These are phyloP conservation scores for Fusarium pseudograminearum DNA, from an alignment of 2,329 filamentous ascomycete genomes.

Conservation along the genomic window DNA sequence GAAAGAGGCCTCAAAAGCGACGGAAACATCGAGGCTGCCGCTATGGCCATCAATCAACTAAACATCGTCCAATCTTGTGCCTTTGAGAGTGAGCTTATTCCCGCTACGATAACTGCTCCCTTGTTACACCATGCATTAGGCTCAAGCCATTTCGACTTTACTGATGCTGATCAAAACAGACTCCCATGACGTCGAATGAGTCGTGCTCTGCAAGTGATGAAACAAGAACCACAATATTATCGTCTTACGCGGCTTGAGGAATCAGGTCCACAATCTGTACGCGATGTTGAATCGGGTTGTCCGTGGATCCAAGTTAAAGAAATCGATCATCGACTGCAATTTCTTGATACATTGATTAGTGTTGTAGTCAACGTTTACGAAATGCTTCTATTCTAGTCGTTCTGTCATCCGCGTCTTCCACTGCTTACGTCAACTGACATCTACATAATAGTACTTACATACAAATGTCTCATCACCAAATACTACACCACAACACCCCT, in stretches of 20 bases:
- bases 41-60: slow-evolving; percentile 24
- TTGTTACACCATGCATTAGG: slow-evolving; percentile 42
- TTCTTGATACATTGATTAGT: not conserved
- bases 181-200: slow-evolving; percentile 41
- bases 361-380: not conserved
- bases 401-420: not conserved
- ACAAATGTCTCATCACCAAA: not conserved
- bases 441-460: not conserved
- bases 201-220: slow-evolving; percentile 20
- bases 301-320: not conserved
- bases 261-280: slow-evolving; percentile 24
- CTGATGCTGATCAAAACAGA: slow-evolving; percentile 39
- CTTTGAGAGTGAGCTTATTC: slow-evolving; percentile 38
- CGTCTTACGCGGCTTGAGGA: slow-evolving; percentile 25
- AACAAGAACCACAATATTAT: slow-evolving; percentile 43
- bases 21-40: slow-evolving; percentile 25
- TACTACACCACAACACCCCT: slow-evolving; percentile 12
- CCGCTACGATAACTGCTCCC: slow-evolving; percentile 29
- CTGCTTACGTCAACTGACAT: slow-evolving; percentile 7
- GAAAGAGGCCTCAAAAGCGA: slow-evolving; percentile 30
- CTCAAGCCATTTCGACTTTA: not conserved
- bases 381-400: slow-evolving; percentile 11
- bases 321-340: slow-evolving; percentile 14
- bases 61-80: slow-evolving; percentile 39
- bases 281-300: not conserved